Percentiles rank a stretch among this genome's conserved stretches.
phyloP scores from a whole-genome alignment of 1,284 basidiomycete species.

The Omphalotus olearius region DNA sequence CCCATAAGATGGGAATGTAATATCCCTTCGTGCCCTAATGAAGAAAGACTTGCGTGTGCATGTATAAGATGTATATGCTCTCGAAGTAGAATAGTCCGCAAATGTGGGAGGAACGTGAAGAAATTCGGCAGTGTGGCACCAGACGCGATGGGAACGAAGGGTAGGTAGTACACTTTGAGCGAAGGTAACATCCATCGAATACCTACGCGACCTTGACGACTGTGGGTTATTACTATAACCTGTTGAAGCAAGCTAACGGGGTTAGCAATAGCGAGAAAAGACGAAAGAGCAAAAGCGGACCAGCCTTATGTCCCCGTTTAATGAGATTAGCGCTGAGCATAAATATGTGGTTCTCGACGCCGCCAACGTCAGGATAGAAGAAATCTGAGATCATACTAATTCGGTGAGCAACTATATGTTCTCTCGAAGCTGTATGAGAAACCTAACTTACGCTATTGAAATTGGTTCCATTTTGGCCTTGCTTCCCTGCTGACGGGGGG shows the following conservation, averaged over 20 bases:
- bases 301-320: conserved; percentile 81
- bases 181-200: conserved; percentile 83
- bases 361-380: conserved; percentile 93
- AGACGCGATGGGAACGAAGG: conserved; percentile 83
- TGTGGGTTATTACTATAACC: conserved; percentile 95
- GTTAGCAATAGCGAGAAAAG: not conserved
- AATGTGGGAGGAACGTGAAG: conserved; percentile 86
- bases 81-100: conserved; percentile 84
- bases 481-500: not conserved
- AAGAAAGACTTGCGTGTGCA: conserved; percentile 87
- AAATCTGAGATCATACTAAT: conserved; percentile 94
- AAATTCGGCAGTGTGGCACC: conserved; percentile 94
- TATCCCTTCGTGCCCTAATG: conserved; percentile 90
- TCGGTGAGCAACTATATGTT: not conserved
- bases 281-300: conserved; percentile 1
- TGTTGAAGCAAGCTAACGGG: conserved; percentile 26
- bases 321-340: conserved; percentile 86
- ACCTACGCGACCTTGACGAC: conserved; percentile 82
- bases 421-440: conserved; percentile 11
- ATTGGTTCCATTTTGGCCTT: conserved; percentile 28
- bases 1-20: conserved; percentile 84
- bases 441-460: conserved; percentile 33
- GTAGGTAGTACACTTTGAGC: conserved; percentile 94
- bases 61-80: conserved; percentile 90
- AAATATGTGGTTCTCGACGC: conserved; percentile 97